Conservation (phyloP, 2,329 filamentous ascomycete genomes). For the Acephala macrosclerotiorum region DNA sequence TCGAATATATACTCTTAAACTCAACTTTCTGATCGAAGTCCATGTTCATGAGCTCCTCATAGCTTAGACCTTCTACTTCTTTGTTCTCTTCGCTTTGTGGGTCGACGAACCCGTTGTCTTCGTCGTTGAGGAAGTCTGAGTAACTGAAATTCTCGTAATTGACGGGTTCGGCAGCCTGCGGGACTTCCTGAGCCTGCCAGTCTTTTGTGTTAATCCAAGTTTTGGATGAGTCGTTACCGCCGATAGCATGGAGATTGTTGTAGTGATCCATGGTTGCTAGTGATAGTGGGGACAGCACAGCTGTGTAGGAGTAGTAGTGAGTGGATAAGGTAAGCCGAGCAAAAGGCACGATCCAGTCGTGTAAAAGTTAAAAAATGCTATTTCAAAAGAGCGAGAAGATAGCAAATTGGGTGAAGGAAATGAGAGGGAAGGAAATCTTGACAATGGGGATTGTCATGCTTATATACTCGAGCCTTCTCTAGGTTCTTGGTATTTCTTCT, state of each 20-base stretch:
- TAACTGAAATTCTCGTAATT: neutral
- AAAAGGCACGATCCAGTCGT: constrained; percentile 31
- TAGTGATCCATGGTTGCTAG: constrained; percentile 1
- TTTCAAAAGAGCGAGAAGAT: constrained; percentile 13
- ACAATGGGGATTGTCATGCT: constrained; percentile 28
- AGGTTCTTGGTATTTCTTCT: neutral
- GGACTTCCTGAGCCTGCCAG: constrained; percentile 2
- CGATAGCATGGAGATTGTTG: neutral
- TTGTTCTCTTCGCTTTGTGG: neutral
- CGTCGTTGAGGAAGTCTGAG: neutral
- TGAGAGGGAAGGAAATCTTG: neutral
- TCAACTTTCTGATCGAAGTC: neutral
- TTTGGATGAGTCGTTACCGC: neutral
- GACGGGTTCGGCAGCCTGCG: neutral
- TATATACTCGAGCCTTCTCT: constrained; percentile 9
- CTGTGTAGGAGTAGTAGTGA: constrained; percentile 20
- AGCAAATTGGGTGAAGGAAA: constrained; percentile 9
- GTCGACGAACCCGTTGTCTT: neutral
- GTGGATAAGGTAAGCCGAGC: neutral
- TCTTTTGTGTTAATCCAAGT: neutral
- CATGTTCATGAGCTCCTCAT: neutral
- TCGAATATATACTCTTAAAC: neutral
- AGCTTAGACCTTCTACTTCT: neutral
- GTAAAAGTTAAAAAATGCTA: constrained; percentile 8
- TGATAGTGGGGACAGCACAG: constrained; percentile 19